These are phyloP conservation scores for Stenocarpella maydis DNA, from an alignment of 2,329 filamentous ascomycete species.

Conservation along the genomic window DNA sequence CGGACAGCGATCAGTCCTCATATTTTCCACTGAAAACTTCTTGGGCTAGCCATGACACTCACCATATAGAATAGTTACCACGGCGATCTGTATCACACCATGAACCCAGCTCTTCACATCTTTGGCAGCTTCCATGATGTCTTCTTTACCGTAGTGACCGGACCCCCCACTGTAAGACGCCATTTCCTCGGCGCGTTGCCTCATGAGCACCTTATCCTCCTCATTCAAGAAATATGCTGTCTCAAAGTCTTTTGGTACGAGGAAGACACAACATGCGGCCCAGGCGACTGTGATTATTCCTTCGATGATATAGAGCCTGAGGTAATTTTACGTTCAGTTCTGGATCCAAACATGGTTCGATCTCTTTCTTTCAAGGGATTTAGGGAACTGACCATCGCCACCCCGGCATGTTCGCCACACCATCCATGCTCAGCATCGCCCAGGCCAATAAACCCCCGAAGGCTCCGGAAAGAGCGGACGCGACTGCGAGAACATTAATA, in stretches of 20 bases:
- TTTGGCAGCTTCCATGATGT: conserved; percentile 39
- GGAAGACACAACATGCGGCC: neutral
- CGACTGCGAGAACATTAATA: neutral
- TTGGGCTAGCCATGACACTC: neutral
- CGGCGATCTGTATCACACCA: conserved; percentile 48
- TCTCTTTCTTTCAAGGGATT: neutral
- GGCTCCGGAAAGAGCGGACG: conserved; percentile 1
- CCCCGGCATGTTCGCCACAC: neutral
- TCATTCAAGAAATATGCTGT: conserved; percentile 4
- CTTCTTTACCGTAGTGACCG: conserved; percentile 16
- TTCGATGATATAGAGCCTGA: conserved; percentile 13
- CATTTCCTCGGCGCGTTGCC: neutral
- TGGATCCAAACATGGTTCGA: neutral
- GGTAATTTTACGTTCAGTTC: neutral
- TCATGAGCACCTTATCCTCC: neutral
- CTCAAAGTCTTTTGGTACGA: conserved; percentile 2
- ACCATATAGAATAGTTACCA: conserved; percentile 49
- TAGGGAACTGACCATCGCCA: neutral
- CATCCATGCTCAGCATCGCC: conserved; percentile 8
- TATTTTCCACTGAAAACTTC: neutral
- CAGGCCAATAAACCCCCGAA: conserved; percentile 12
- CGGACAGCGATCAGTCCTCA: neutral
- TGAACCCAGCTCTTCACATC: conserved; percentile 42
- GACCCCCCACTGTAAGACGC: conserved; percentile 1
- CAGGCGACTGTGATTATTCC: conserved; percentile 7